phyloP scores from a whole-genome alignment of 331 rosid species.

The Rhamnella rubrinervis region DNA sequence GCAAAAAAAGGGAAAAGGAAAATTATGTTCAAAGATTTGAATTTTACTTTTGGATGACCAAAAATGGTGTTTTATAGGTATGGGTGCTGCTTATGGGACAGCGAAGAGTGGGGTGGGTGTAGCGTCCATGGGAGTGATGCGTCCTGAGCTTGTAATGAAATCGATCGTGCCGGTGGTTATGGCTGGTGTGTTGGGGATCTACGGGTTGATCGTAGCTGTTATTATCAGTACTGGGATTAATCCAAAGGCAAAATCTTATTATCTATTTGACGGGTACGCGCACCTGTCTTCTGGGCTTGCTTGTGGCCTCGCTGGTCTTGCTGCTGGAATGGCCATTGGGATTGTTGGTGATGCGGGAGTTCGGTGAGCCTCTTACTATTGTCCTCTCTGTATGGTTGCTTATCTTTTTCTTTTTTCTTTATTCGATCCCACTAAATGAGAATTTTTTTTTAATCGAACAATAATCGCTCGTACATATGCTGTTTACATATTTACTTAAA shows the following conservation, averaged over 20 bases:
- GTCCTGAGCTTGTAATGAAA: constrained; percentile 83
- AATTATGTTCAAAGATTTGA: background rate
- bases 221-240: constrained; percentile 71
- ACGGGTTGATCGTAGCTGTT: constrained; percentile 68
- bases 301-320: constrained; percentile 80
- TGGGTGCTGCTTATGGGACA: constrained; percentile 77
- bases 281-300: constrained; percentile 78
- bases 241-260: constrained; percentile 71
- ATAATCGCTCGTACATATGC: no score
- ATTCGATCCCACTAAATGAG: background rate
- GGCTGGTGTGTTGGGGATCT: constrained; percentile 76
- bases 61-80: constrained; percentile 32
- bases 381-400: background rate
- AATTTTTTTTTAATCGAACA: no score
- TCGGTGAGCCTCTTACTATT: constrained; percentile 28
- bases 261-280: constrained; percentile 72
- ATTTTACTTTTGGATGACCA: background rate
- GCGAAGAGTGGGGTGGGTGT: constrained; percentile 82
- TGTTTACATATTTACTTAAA: no score
- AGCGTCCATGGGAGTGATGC: constrained; percentile 79
- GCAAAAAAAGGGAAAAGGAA: background rate
- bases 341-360: constrained; percentile 85
- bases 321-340: constrained; percentile 81
- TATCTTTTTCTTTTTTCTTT: background rate
- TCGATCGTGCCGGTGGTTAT: constrained; percentile 77